Evolutionary conservation across 345 rosid species (phyloP), one percentile per base, ranked within the genome.

Genomic region (Salix exigua): DNA sequence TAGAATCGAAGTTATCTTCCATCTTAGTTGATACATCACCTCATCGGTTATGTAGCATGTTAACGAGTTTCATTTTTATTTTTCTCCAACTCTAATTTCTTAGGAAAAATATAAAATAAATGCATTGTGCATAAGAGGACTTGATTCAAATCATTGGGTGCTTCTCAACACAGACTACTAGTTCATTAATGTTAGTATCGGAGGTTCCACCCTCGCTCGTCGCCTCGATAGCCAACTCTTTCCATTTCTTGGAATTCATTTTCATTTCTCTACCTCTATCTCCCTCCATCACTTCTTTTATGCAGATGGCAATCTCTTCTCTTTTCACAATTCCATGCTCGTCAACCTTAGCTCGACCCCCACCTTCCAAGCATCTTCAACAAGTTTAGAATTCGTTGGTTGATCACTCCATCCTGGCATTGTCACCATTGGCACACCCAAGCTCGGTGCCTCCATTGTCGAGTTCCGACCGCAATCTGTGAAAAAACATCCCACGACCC

Each of bases 331-430:
- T n/a, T n/a, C n/a, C n/a, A n/a, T n/a, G 71, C 16, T 65, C 81
- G 23, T 48, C 61, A 46, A 71, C 81, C 66, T 50, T 66, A 28
- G 72, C 81, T 62, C 79, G 33, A 83, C 28, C 13, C 83, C 81
- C 1, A 77, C 79, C 64, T 66, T 58, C 81, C 86, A 83, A 4
- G 80, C 42, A 62, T 80, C 81, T 44, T 73, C 70, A 5, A 83
- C 77, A 66, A 66, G 50, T 35, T 80, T 77, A 1, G 86, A 76
- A 33, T 83, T 73, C 13, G n/a, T n/a, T n/a, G n/a, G 78, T 28
- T 83, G 78, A 28, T 83, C 83, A 18, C 68, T 83, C 85, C 85
- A 83, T 12, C 42, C 66, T 10, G 81, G 80, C 83, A 76, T 73
- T 4, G 66, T 69, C 73, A 83, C 73, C 81, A 76, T 79, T 7